These are phyloP conservation scores for Ceratobasidium sp. DNA, from an alignment of 1,284 basidiomycete genomes.

Conservation along the genomic window DNA sequence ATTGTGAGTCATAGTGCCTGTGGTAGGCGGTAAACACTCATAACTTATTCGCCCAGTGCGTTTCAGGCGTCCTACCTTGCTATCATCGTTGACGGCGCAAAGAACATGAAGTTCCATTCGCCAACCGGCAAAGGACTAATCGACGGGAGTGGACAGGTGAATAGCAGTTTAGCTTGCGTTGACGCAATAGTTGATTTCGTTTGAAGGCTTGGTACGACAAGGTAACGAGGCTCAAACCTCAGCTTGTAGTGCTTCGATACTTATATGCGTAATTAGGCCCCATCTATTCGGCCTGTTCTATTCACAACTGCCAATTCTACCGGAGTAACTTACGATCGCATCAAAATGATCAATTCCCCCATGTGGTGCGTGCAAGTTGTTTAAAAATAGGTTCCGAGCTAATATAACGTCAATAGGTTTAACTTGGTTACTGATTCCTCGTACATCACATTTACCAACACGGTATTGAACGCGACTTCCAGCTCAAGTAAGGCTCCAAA, in stretches of 20 bases:
- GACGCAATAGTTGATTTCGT: neutral
- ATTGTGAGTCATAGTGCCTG: neutral
- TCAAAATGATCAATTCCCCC: constrained; percentile 39
- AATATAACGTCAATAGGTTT: constrained; percentile 7
- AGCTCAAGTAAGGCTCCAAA: constrained; percentile 5
- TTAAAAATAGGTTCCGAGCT: too few relatives aligned
- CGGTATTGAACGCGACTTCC: constrained; percentile 7
- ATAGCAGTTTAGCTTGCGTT: neutral
- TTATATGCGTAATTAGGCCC: neutral
- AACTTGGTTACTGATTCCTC: constrained; percentile 33
- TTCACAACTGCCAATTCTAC: constrained; percentile 37
- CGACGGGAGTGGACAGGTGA: constrained; percentile 32
- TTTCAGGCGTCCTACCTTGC: constrained; percentile 30
- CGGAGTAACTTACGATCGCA: constrained; percentile 30
- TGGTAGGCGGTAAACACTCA: neutral
- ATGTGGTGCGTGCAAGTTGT: constrained; percentile 23
- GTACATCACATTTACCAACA: constrained; percentile 34
- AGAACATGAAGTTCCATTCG: constrained; percentile 37
- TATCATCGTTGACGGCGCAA: constrained; percentile 37
- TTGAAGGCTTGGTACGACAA: constrained; percentile 22
- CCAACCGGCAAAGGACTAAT: constrained; percentile 30
- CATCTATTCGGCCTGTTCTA: constrained; percentile 34
- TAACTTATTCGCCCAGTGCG: neutral
- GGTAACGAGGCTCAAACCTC: neutral
- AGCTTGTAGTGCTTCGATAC: neutral